These are phyloP conservation scores for Fusarium newnesense DNA, from an alignment of 2,329 filamentous ascomycete species.

Conservation along the genomic window DNA sequence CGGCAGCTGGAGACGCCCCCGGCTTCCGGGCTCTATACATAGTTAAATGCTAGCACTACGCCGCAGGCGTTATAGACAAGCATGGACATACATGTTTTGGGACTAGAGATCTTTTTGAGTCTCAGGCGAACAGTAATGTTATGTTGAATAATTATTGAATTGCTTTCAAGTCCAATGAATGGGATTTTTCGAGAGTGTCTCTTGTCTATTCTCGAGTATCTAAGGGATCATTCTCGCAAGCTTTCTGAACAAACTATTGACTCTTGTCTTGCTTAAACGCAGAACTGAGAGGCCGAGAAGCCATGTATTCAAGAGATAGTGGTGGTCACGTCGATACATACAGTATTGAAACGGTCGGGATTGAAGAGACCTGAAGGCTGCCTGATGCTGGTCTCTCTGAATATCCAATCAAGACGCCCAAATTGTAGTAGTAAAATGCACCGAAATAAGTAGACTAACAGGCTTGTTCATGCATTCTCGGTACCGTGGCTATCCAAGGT, in stretches of 20 bases:
- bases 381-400: conserved; percentile 12
- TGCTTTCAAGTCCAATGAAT: not conserved
- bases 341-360: conserved; percentile 10
- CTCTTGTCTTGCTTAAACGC: not conserved
- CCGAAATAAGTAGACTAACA: not conserved
- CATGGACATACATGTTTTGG: conserved; percentile 12
- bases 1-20: conserved; percentile 35
- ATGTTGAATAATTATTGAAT: not conserved
- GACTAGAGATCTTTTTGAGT: conserved; percentile 31
- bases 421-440: conserved; percentile 36
- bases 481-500: conserved; percentile 32
- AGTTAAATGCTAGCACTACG: conserved; percentile 34
- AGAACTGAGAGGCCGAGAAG: not conserved
- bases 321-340: conserved; percentile 8
- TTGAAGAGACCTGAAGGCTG: conserved; percentile 22
- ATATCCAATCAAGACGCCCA: conserved; percentile 32
- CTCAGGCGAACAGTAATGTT: not conserved
- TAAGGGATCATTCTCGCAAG: not conserved
- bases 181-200: not conserved
- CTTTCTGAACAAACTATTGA: not conserved
- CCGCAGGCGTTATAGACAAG: conserved; percentile 30
- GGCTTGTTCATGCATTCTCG: conserved; percentile 14
- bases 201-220: not conserved
- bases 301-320: conserved; percentile 1
- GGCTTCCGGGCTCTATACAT: conserved; percentile 38